A percentile compares a stretch with the other conserved stretches of the same genome.
phyloP scores from a whole-genome alignment of 768 basidiomycete species.

The Gymnopilus junonius region DNA sequence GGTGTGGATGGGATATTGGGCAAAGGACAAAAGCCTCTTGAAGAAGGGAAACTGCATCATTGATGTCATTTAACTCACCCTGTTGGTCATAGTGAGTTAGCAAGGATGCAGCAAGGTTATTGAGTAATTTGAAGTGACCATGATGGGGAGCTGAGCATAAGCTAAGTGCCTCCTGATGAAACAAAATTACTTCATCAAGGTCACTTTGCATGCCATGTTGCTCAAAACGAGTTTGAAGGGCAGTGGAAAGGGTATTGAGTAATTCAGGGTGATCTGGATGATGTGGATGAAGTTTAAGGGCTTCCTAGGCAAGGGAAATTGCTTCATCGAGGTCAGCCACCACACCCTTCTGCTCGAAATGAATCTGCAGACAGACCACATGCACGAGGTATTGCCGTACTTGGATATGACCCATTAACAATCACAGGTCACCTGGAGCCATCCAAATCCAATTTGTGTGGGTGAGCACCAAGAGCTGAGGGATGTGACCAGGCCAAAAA shows the following conservation, averaged over 20 bases:
- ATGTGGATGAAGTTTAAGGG: not conserved
- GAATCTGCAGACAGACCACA: too few relatives aligned
- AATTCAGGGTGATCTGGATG: not conserved
- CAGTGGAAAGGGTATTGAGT: not conserved
- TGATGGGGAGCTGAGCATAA: not conserved
- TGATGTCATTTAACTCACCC: not conserved
- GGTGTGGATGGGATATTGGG: not conserved
- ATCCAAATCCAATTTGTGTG: too few relatives aligned
- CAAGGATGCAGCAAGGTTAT: constrained; percentile 7
- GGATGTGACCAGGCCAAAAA: too few relatives aligned
- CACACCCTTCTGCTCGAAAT: too few relatives aligned
- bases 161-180: not conserved
- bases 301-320: not conserved
- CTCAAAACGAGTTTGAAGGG: not conserved
- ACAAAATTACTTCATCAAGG: constrained; percentile 4
- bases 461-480: too few relatives aligned
- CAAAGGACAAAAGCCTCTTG: not conserved
- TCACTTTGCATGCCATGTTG: not conserved
- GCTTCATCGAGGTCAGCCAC: too few relatives aligned
- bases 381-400: too few relatives aligned
- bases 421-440: too few relatives aligned
- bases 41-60: constrained; percentile 8
- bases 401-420: too few relatives aligned
- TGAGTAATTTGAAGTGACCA: not conserved
- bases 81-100: not conserved